Percentiles rank a stretch among this genome's conserved stretches.
Conservation (phyloP, 768 basidiomycete genomes). For the Clitopilus hobsonii region DNA sequence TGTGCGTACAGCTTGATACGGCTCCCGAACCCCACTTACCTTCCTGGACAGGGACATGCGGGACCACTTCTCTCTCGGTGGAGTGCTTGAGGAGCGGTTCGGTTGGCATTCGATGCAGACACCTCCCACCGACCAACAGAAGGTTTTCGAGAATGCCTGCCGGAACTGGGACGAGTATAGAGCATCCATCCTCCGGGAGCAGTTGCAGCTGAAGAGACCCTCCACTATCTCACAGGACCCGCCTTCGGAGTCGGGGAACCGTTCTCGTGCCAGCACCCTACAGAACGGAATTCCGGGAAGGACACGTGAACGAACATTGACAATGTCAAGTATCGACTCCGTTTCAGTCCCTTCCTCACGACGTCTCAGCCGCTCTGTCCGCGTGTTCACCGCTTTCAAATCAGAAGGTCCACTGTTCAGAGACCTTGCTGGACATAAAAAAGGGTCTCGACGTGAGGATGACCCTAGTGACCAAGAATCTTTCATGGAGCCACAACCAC, state of each 20-base stretch:
- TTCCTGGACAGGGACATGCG: constrained; percentile 53
- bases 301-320: constrained; percentile 5
- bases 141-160: constrained; percentile 53
- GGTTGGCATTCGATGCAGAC: constrained; percentile 39
- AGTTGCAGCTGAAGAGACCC: constrained; percentile 8
- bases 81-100: constrained; percentile 43
- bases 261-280: not conserved
- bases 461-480: not conserved
- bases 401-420: not conserved
- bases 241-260: not conserved
- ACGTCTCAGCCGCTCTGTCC: constrained; percentile 48
- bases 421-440: not conserved
- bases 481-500: not conserved
- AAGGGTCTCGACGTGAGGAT: not conserved
- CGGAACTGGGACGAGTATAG: constrained; percentile 42
- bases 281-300: not conserved
- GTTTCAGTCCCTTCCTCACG: constrained; percentile 22
- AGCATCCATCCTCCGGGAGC: constrained; percentile 34
- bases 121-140: constrained; percentile 42
- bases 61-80: constrained; percentile 46
- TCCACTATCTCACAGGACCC: not conserved
- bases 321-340: constrained; percentile 7
- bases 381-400: constrained; percentile 60
- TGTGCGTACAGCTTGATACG: constrained; percentile 40
- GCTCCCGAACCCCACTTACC: not conserved